phyloP scores from a whole-genome alignment of 495 filamentous ascomycete species.

The Penicillium maclennaniae region DNA sequence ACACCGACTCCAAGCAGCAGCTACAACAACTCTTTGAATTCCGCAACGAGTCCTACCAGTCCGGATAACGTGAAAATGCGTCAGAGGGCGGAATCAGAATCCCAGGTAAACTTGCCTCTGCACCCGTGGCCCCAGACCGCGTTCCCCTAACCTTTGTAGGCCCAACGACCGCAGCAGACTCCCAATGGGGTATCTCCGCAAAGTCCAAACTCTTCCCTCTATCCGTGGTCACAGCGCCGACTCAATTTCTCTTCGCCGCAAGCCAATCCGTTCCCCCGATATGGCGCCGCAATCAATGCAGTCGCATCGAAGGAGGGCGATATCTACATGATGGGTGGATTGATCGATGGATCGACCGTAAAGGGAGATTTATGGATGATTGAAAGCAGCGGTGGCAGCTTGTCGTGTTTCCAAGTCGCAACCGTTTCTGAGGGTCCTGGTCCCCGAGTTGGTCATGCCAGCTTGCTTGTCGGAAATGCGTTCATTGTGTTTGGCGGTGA shows the following conservation, averaged over 20 bases:
- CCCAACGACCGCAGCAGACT: conserved; percentile 31
- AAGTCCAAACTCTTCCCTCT: conserved; percentile 60
- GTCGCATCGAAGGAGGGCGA: conserved; percentile 92
- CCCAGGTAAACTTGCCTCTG: conserved; percentile 37
- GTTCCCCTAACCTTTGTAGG: conserved; percentile 16
- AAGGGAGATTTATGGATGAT: conserved; percentile 98
- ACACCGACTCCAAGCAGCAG: conserved; percentile 61
- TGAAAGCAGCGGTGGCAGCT: conserved; percentile 74
- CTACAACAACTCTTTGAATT: conserved; percentile 62
- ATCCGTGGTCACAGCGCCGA: conserved; percentile 92
- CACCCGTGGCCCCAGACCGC: conserved; percentile 4
- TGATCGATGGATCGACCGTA: conserved; percentile 89
- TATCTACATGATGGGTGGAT: conserved; percentile 95
- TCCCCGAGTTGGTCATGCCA: conserved; percentile 91
- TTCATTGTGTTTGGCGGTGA: conserved; percentile 99
- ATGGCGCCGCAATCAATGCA: conserved; percentile 94
- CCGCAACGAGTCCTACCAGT: conserved; percentile 46
- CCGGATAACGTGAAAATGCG: conserved; percentile 51
- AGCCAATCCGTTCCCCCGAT: conserved; percentile 89
- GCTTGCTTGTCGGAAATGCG: conserved; percentile 93
- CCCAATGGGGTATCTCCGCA: conserved; percentile 37
- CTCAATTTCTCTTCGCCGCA: conserved; percentile 80
- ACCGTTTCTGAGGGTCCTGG: conserved; percentile 93
- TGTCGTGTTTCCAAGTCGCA: conserved; percentile 86
- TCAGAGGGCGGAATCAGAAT: conserved; percentile 49